Evolutionary conservation across 768 basidiomycete species (phyloP), one percentile per base, ranked within the genome.

Genomic region (Auricularia auricula-judae): DNA sequence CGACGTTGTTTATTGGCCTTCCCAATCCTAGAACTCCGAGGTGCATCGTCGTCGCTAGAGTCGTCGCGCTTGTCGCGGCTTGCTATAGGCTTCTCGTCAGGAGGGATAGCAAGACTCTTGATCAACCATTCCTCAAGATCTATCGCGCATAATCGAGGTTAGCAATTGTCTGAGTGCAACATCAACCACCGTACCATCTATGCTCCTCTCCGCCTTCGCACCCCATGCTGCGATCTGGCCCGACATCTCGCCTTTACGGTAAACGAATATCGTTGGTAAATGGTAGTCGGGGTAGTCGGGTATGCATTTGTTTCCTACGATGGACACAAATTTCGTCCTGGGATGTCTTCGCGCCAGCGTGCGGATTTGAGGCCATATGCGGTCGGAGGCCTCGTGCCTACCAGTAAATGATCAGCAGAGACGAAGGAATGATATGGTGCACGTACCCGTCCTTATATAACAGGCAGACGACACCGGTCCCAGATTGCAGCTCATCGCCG

Each of bases 371-470:
- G 80, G 76, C 62, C 82, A 84, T 11, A 95, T 79, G 58, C 87
- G 86, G 66, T 93, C 88, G 64, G 90, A 93, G 63, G 86, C 83
- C 18, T 88, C 86, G 39, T 96, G 81, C 3, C 95, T 36, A 62
- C 23, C n/a, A 36, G 16, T 43, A 43, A 3, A 64, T 33, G 33
- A 44, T 62, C 36, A 36, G 33, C 47, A 21, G 29, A 64, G 21
- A 2, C 21, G 29, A 53, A 16, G 21, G 47, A 34, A 44, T 3
- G 47, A 21, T 36, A 56, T 42, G 54, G 44, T 4, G 18, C 33
- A 76, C 91, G 70, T 73, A 95, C 96, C 88, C 88, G 70, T 97
- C 94, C 74, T 97, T 98, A 77, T 94, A 98, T 42, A 99, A 75
- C 72, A 95, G 91, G 64, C 94, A 96, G 5, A 98, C 84, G 1